phyloP scores from a whole-genome alignment of 2,329 filamentous ascomycete genomes.

The Fusarium ramigenum region DNA sequence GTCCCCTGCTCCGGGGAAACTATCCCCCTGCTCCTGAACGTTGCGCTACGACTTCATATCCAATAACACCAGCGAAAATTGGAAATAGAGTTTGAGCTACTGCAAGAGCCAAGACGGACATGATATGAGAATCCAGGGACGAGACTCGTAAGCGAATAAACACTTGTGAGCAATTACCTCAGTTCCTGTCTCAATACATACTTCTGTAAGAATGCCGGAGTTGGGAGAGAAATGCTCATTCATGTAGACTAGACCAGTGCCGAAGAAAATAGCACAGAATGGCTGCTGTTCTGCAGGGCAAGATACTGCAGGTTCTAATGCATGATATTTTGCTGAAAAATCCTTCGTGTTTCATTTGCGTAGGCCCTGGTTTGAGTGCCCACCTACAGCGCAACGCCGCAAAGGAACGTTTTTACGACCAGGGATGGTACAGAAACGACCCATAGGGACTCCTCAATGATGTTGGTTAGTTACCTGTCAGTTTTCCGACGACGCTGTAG shows the following conservation, averaged over 20 bases:
- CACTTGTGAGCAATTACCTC: too few species aligned
- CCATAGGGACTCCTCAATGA: neutral
- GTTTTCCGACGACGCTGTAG: neutral
- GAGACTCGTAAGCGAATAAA: neutral
- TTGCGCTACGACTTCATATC: neutral
- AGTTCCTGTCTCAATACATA: fast-evolving
- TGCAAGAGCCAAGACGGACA: neutral
- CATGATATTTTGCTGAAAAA: neutral
- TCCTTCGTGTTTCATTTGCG: neutral
- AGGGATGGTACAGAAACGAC: neutral
- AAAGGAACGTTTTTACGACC: neutral
- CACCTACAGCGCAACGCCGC: neutral
- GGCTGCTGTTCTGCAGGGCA: fast-evolving
- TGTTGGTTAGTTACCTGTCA: neutral
- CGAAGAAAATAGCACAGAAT: neutral
- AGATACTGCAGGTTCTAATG: too few species aligned
- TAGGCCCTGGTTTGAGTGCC: neutral
- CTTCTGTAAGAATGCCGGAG: fast-evolving
- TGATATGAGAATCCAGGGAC: neutral
- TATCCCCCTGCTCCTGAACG: neutral
- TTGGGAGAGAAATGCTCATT: fast-evolving
- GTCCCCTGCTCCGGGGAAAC: neutral
- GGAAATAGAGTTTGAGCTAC: neutral
- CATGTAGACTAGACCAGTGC: neutral
- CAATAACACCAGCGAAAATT: neutral